These are phyloP conservation scores for Ormosia emarginata DNA, from an alignment of 306 rosid genomes.

Conservation along the genomic window DNA sequence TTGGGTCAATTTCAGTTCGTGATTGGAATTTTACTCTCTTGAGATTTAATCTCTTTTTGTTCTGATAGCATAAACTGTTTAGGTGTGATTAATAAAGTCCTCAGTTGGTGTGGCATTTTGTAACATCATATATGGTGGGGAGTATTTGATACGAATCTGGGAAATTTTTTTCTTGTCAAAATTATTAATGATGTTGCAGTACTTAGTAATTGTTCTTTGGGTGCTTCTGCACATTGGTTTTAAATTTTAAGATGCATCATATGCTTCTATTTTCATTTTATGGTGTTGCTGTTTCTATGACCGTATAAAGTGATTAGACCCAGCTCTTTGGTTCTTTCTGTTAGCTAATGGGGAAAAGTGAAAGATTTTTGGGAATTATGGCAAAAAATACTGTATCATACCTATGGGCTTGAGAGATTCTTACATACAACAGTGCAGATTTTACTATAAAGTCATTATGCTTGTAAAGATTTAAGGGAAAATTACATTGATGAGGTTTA, in stretches of 20 bases:
- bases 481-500: too few relatives aligned
- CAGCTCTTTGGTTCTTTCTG: background rate
- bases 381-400: background rate
- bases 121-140: background rate
- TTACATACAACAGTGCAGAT: background rate
- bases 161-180: background rate
- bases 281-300: background rate
- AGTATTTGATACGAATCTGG: too few relatives aligned
- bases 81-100: constrained; percentile 13
- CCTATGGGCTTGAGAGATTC: background rate
- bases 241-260: background rate
- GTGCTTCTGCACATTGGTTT: background rate
- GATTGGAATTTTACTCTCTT: constrained; percentile 1
- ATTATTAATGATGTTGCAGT: background rate
- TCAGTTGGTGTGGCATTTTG: constrained; percentile 13
- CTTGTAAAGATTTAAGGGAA: background rate
- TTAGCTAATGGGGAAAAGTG: background rate
- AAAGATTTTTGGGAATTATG: background rate
- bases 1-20: background rate
- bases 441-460: background rate
- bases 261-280: background rate
- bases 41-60: background rate
- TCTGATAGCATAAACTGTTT: constrained; percentile 19
- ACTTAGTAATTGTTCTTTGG: background rate
- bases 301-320: background rate